Conservation (phyloP, 164 flowering plant genomes). For the Annona squamosa region DNA sequence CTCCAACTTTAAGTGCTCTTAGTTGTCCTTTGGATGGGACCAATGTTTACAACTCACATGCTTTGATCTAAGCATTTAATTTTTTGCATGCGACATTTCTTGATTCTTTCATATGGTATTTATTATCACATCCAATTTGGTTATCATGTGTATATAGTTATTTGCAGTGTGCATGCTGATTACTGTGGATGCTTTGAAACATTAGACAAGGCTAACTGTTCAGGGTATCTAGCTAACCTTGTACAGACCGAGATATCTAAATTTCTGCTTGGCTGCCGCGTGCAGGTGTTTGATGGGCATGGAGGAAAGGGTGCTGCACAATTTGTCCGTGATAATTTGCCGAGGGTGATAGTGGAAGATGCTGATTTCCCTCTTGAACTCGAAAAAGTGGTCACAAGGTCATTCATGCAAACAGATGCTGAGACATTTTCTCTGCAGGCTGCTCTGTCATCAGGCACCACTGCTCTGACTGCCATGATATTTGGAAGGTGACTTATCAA, state of each 20-base stretch:
- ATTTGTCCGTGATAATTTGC: conserved; percentile 88
- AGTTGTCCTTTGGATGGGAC: too few relatives aligned
- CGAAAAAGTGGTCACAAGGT: conserved; percentile 75
- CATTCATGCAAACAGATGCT: conserved; percentile 71
- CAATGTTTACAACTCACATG: too few relatives aligned
- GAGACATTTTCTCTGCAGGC: conserved; percentile 54
- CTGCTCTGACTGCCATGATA: conserved; percentile 91
- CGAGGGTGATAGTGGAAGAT: conserved; percentile 82
- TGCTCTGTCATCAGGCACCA: conserved; percentile 75
- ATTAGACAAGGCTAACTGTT: too few relatives aligned
- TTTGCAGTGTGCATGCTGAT: not conserved
- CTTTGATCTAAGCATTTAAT: too few relatives aligned
- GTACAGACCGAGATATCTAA: not conserved
- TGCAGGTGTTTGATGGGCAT: conserved; percentile 96
- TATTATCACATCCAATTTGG: not conserved
- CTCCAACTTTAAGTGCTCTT: too few relatives aligned
- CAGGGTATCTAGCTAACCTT: not conserved
- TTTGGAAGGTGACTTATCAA: conserved; percentile 57
- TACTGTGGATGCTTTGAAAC: not conserved
- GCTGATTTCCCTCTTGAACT: conserved; percentile 84
- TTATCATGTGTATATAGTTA: not conserved
- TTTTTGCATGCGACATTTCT: not conserved
- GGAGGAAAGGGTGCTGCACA: conserved; percentile 83
- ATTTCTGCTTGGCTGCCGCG: conserved; percentile 2
- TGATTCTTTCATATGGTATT: not conserved